A percentile compares a stretch with the other conserved stretches of the same genome.
phyloP scores from a whole-genome alignment of 345 rosid genomes.

The Diplotaxis tenuifolia region DNA sequence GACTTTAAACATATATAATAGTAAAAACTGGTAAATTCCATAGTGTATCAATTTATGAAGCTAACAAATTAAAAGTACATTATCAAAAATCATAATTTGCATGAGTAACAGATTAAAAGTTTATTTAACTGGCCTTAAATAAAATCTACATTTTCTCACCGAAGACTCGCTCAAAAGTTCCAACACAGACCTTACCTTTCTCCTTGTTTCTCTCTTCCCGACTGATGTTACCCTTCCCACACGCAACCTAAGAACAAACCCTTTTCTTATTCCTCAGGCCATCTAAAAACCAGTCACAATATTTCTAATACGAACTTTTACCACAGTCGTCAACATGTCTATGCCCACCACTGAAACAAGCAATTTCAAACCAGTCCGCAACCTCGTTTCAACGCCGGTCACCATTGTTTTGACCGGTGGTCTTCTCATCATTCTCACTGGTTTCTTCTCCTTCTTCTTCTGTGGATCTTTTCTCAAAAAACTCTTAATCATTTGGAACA shows the following conservation, averaged over 20 bases:
- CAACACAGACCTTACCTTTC: conserved; percentile 8
- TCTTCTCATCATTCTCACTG: conserved; percentile 52
- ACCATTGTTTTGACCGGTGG: conserved; percentile 50
- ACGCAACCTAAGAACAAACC: conserved; percentile 6
- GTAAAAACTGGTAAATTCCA: too few species aligned
- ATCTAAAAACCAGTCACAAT: conserved; percentile 16
- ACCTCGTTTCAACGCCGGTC: conserved; percentile 41
- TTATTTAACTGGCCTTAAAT: background rate
- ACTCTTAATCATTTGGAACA: conserved; percentile 35
- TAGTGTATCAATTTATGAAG: too few species aligned
- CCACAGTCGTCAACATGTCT: conserved; percentile 35
- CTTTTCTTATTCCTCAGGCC: conserved; percentile 25
- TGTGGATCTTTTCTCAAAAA: conserved; percentile 52
- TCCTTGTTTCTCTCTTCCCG: conserved; percentile 31
- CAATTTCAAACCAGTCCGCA: conserved; percentile 11
- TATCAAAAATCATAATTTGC: too few species aligned
- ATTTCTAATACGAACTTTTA: conserved; percentile 19
- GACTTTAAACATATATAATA: too few species aligned
- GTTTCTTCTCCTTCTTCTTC: conserved; percentile 56
- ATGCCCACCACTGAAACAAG: background rate
- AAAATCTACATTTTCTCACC: conserved; percentile 24
- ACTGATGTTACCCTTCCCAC: conserved; percentile 22
- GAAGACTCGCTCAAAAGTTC: conserved; percentile 34
- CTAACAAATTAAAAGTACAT: too few species aligned
- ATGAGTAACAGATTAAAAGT: background rate